Base-by-base conservation (phyloP, 805 yeast genomes). In the Hanseniaspora nectarophila region DNA sequence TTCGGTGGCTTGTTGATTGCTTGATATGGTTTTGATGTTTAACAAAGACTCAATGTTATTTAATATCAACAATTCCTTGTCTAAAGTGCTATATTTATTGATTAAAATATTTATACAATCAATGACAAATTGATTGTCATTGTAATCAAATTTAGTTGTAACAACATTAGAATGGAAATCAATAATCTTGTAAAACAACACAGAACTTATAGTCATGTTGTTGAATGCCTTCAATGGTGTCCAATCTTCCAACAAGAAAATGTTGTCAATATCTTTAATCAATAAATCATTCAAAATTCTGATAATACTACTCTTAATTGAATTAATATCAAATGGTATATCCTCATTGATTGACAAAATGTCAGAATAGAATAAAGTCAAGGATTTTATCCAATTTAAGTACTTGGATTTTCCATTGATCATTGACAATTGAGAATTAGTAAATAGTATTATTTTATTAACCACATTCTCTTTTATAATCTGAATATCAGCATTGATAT, bases 201-300 rank as follows among this genome's bases (percentile, higher is more conserved):
- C 44, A 5, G 26, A 9, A 24, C 42, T 33, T 18, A 49, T 34
- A 6, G 53, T 49, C 35, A 49, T 24, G 15, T 49, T 49, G 4
- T 42, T 42, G 5, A 42, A 39, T 9, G 38, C 28, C 13, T 18
- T 33, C 13, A 44, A 31, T 9, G 46, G 34, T 23, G 23, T 29
- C 50, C 51, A 45, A 35, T 45, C 43, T 39, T 46, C 51, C 6
- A 40, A 15, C n/a, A 44, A 40, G 13, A 46, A 18, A 10, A 40
- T 16, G 15, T 29, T 31, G 6, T 28, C 20, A 3, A 43, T 28
- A 13, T 44, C 54, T 18, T 46, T 46, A 12, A 45, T 21, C 18
- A 52, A 32, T 10, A 52, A 24, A 16, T 49, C 29, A 34, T 49
- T 40, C 26, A 48, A 20, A n/a, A 48, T 13, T 12, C 5, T 20